A percentile compares a stretch with the other conserved stretches of the same genome.
Evolutionary conservation across 2,329 filamentous ascomycete genomes (phyloP).

Genomic region (Neonectria ditissima): DNA sequence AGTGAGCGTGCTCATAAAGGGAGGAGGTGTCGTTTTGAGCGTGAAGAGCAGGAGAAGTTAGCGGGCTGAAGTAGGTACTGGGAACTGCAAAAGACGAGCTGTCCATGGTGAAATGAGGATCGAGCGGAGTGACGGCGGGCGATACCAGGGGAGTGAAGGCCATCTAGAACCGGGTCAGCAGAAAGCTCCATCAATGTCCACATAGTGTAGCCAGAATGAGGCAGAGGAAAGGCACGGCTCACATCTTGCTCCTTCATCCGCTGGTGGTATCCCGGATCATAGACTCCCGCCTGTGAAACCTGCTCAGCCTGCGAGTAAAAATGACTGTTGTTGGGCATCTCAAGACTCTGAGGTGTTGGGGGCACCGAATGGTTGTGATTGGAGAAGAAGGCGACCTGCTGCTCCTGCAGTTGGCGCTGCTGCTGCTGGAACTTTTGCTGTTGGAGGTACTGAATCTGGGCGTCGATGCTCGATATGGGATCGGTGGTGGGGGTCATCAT

Average conservation of each 20-base stretch:
- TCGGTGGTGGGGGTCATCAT: slow-evolving; percentile 61
- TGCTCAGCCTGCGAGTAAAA: slow-evolving; percentile 71
- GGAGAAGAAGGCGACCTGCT: slow-evolving; percentile 66
- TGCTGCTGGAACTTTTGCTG: slow-evolving; percentile 73
- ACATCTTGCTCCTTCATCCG: slow-evolving; percentile 76
- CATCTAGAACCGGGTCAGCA: slow-evolving; percentile 62
- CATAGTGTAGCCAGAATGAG: neutral
- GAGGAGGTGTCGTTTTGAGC: slow-evolving; percentile 54
- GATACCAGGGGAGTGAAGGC: slow-evolving; percentile 85
- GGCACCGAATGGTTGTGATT: slow-evolving; percentile 73
- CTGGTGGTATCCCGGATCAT: slow-evolving; percentile 73
- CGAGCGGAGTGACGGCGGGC: slow-evolving; percentile 84
- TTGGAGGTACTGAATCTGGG: slow-evolving; percentile 74
- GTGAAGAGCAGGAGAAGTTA: slow-evolving; percentile 84
- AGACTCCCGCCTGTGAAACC: slow-evolving; percentile 67
- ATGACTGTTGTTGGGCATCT: slow-evolving; percentile 70
- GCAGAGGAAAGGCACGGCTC: slow-evolving; percentile 42
- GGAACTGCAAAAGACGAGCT: slow-evolving; percentile 69
- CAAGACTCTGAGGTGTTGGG: slow-evolving; percentile 83
- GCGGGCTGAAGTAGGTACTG: slow-evolving; percentile 82
- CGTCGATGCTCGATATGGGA: slow-evolving; percentile 70
- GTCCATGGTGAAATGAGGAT: slow-evolving; percentile 74
- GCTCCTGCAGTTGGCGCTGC: slow-evolving; percentile 68
- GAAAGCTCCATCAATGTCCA: neutral
- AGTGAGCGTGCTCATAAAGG: slow-evolving; percentile 45